Percentiles rank a stretch among this genome's conserved stretches.
These are phyloP conservation scores for Ammopiptanthus mongolicus DNA, from an alignment of 306 rosid species.

Conservation along the genomic window DNA sequence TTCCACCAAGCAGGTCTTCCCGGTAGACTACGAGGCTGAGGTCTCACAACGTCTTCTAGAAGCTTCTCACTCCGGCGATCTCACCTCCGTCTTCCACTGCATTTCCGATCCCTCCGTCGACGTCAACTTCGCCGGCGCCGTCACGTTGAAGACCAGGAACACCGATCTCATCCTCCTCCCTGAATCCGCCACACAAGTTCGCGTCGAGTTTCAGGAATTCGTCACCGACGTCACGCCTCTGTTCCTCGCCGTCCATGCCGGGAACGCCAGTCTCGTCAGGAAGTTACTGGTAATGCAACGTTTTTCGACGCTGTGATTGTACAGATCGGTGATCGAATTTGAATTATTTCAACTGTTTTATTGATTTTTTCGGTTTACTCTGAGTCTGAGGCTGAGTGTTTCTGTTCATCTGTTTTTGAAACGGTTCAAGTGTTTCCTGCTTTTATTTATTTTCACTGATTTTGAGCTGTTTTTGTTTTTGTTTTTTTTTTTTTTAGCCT, in stretches of 20 bases:
- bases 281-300: constrained; percentile 60
- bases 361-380: constrained; percentile 7
- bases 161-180: constrained; percentile 45
- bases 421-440: background rate
- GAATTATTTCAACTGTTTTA: constrained; percentile 18
- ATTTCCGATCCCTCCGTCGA: constrained; percentile 72
- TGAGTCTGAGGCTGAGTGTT: background rate
- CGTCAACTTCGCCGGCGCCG: constrained; percentile 84
- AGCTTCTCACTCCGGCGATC: constrained; percentile 78
- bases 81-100: constrained; percentile 50
- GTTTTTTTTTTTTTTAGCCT: background rate
- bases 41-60: constrained; percentile 78
- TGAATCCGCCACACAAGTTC: constrained; percentile 61
- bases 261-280: constrained; percentile 49
- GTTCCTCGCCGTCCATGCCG: constrained; percentile 80
- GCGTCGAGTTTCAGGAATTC: constrained; percentile 60
- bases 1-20: constrained; percentile 73
- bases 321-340: constrained; percentile 12
- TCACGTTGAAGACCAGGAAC: constrained; percentile 44
- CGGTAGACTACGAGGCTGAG: constrained; percentile 73
- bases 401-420: background rate
- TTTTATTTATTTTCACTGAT: background rate
- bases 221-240: constrained; percentile 81
- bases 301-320: background rate
- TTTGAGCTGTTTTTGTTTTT: constrained; percentile 9